Percentiles rank a stretch among this genome's conserved stretches.
These are phyloP conservation scores for Yarrowia deformans DNA, from an alignment of 805 yeast species.

Conservation along the genomic window DNA sequence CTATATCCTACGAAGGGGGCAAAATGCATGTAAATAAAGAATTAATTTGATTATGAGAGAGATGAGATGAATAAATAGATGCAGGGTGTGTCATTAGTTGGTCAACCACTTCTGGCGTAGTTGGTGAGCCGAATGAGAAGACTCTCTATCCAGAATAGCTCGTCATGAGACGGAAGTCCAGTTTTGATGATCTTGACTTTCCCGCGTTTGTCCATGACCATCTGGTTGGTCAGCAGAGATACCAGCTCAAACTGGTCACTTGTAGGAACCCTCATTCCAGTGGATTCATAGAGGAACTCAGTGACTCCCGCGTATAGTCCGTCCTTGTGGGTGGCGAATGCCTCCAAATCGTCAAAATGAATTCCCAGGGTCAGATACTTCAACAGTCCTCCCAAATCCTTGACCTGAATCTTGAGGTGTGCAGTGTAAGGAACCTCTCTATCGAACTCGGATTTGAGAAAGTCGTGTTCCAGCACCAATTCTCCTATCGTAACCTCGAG, in stretches of 20 bases:
- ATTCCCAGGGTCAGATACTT: constrained; percentile 11
- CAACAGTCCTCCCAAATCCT: constrained; percentile 18
- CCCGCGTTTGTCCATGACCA: constrained; percentile 16
- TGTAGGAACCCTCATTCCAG: constrained; percentile 8
- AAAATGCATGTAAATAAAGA: constrained; percentile 24
- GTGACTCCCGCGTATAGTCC: constrained; percentile 18
- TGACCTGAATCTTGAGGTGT: constrained; percentile 11
- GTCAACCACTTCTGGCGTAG: constrained; percentile 9
- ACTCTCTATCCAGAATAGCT: constrained; percentile 22
- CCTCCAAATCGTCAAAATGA: constrained; percentile 15
- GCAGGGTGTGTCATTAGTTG: background rate
- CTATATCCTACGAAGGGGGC: background rate
- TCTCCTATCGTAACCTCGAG: constrained; percentile 19
- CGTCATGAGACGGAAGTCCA: background rate
- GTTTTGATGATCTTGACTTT: constrained; percentile 22
- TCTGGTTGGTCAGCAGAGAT: constrained; percentile 15
- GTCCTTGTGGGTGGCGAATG: background rate
- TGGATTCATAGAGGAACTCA: constrained; percentile 21
- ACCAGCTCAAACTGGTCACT: constrained; percentile 26
- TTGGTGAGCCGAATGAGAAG: constrained; percentile 7
- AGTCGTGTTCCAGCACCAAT: background rate
- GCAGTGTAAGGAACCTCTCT: constrained; percentile 13
- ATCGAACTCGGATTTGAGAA: constrained; percentile 8
- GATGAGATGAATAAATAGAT: constrained; percentile 11
- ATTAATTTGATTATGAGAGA: constrained; percentile 4